Base-by-base conservation (phyloP, 2,329 filamentous ascomycete species). In the Fusarium sp. region DNA sequence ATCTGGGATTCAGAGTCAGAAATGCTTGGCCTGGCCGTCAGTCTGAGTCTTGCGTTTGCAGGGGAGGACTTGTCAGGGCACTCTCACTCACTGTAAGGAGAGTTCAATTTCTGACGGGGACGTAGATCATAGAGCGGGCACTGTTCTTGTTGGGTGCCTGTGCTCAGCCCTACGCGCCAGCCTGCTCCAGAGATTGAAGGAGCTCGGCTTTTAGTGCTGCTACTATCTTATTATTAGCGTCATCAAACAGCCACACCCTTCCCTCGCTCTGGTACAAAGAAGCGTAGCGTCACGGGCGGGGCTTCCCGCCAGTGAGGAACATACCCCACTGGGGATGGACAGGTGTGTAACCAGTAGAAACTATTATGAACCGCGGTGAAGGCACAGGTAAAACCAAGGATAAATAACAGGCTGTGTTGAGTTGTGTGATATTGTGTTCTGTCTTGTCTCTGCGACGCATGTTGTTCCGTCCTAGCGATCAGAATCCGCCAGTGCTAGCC, bases 101-200 rank as follows among this genome's bases (percentile, higher is more conserved):
- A 33, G 55, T 52, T 72, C 57, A 52, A 49, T 63, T 52, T 47
- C 38, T 38, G 44, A 59, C 40, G 47, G 53, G 52, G 44, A 59
- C 31, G 46, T 47, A 54, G 60, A 40, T 46, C 58, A 53, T 26
- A 20, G 46, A 49, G 49, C 38, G 31, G 52, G 33, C 16, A 50
- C 44, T 36, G 37, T 46, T 36, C 59, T 47, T 65, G 41, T 31
- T 40, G 40, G 42, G 62, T 57, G 67, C 55, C 71, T 61, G 66
- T 73, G 73, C 73, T 75, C 73, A 75, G 73, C 73, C 73, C 73
- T 75, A 75, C 65, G 60, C 62, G 58, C 62, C 69, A 62, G 62
- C 59, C 64, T 67, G 62, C 18, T 57, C 62, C 51, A 65, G 46
- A 67, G 52, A 65, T 47, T 57, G 37, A 53, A 59, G 63, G 54